Evolutionary conservation across 441 rosid species (phyloP), one percentile per base, ranked within the genome.

Genomic region (Iberis amara): DNA sequence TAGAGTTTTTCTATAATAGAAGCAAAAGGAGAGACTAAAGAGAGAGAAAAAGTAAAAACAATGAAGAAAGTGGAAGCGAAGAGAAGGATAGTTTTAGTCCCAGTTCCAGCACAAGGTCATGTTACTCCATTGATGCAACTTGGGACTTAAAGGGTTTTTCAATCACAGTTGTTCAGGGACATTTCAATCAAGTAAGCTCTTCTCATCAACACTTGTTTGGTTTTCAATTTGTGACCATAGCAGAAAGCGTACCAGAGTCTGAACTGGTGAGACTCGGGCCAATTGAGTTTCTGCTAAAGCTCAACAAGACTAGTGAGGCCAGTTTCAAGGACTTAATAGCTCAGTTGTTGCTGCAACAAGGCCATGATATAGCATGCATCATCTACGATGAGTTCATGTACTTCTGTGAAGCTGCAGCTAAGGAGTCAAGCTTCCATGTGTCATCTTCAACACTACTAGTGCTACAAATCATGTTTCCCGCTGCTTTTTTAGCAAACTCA

Each of bases 331-430:
- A 54, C 43, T 24, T 31, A 23, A 14, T 77, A 48, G 36, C 9
- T 28, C 40, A 21, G 62, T 39, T 57, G 61, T 27, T 53, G 18
- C 7, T 55, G 27, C 11, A 43, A 33, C 69, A 47, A 8, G 3
- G 65, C 7, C 28, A 23, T 26, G 44, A 43, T 4, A 57, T 33
- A 8, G 36, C 59, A 27, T 72, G 85, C 61, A 27, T 77, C 10
- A 59, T 81, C 55, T 72, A 81, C 46, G 85, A 81, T 39, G 78
- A 66, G 47, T 61, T 63, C 36, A 71, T 84, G 76, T 70, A 63
- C 62, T 73, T 69, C 44, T 47, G 76, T 38, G 76, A 30, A 45
- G 68, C 63, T 9, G 73, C 45, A 23, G 80, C 82, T 7, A 47
- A 23, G 3, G 51, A 59, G 2, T 79, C 45, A 51, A 65, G 31